Base-by-base conservation (phyloP, 2,329 filamentous ascomycete genomes). In the Escovopsis sp. region DNA sequence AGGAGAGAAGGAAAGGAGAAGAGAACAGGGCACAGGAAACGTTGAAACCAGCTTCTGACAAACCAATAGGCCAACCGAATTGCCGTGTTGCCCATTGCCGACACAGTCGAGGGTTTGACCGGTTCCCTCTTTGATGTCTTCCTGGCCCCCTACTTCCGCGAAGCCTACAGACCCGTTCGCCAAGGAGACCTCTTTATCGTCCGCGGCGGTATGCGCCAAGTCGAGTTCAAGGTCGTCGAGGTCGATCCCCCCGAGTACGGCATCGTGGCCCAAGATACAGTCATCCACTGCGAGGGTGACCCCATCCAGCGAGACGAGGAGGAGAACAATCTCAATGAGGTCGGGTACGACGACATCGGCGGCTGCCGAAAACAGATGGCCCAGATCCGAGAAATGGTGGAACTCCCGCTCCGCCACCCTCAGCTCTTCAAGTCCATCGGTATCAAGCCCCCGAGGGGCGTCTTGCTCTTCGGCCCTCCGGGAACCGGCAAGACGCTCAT, bases 371-470 rank as follows among this genome's bases (percentile, higher is more conserved):
- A 98, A 69, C 90, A 98, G 67, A 96, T 98, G 90, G 90, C 90
- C 44, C 90, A 98, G 70, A 94, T 98, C 51, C 84, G 90, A 57
- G 90, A 98, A 62, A 78, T 98, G 71, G 90, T 98, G 45, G 90
- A 98, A 71, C 70, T 98, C 48, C 90, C 90, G 42, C 74, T 98
- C 42, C 79, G 90, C 54, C 90, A 98, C 63, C 90, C 90, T 41
- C 90, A 96, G 62, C 80, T 98, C 34, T 98, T 98, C 81, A 98
- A 96, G 72, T 96, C 88, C 28, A 96, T 98, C 55, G 90, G 90
- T 76, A 94, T 98, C 68, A 98, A 98, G 75, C 90, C 90, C 37
- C 90, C 90, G 31, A 86, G 90, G 54, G 90, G 90, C 76, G 93
- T 96, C 54, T 74, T 98, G 55, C 85, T 98, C 54, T 88, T 82